Evolutionary conservation across 1,139 yeast genomes (phyloP), one percentile per base, ranked within the genome.

Genomic region (Pichia sp.): DNA sequence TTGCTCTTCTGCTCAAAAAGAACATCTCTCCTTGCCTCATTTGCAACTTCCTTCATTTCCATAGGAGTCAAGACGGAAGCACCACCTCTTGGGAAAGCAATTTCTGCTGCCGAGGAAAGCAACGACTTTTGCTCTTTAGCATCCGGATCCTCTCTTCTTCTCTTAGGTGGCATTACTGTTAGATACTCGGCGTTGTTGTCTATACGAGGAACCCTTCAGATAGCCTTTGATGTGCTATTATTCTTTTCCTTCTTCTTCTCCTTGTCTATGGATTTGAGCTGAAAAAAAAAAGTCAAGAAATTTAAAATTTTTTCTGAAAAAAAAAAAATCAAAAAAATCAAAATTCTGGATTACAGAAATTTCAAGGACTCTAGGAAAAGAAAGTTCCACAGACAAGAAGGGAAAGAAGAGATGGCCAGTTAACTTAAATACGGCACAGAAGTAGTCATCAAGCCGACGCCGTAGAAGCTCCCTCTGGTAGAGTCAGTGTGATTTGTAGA

Each of bases 61-160:
- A 93, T 74, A 5, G 99, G 92, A 2, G 96, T 83, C 69, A 92
- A 78, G 17, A 84, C 89, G 29, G 92, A 80, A 10, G 87, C 82
- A 54, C 97, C 97, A 64, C 99, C 99, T 81, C 99, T 85, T 51
- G 99, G 99, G 68, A 93, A 93, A 20, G 96, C 81, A 53, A 83
- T 79, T 61, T 87, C 95, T 60, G 76, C 79, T 58, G 67, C 58
- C 33, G 63, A 59, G 1, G 63, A 58, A 6, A 68, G 60, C 33
- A 68, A 54, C 6, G 71, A 64, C 40, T 59, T 56, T 12, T 55
- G 50, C 14, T 55, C 55, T 17, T 47, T 48, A n/a, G 53, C 58
- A 20, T 57, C 64, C 3, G 60, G 53, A 34, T 62, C 66, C 33
- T 64, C 63, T 61, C 71, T 64, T 48, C 61, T 64, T 66, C 72